Conservation (phyloP, 1,284 basidiomycete genomes). For the Singerocomus inundabilis region DNA sequence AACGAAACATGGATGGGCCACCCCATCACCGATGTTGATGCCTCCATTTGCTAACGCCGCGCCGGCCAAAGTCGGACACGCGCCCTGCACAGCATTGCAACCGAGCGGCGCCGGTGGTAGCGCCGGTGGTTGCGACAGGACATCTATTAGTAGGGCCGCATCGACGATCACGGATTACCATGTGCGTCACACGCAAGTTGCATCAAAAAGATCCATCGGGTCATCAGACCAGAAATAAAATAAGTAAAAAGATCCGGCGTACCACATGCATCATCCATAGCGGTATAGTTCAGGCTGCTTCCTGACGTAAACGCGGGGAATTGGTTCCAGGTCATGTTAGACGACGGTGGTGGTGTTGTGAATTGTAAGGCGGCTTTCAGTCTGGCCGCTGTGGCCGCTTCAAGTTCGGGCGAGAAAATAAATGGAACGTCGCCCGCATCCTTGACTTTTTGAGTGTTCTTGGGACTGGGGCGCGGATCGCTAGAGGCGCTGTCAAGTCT, state of each 20-base stretch:
- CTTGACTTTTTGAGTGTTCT: constrained; percentile 25
- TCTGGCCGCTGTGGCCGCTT: constrained; percentile 30
- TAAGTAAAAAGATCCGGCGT: constrained; percentile 21
- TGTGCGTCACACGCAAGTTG: constrained; percentile 1
- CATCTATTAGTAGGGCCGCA: constrained; percentile 7
- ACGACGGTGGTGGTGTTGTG: constrained; percentile 7
- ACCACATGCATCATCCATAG: constrained; percentile 25
- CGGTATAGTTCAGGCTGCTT: constrained; percentile 14
- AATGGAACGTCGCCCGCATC: constrained; percentile 34
- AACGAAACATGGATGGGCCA: constrained; percentile 14
- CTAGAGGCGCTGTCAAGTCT: constrained; percentile 15
- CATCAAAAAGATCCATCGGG: constrained; percentile 1
- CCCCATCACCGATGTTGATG: constrained; percentile 7
- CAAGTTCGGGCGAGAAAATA: constrained; percentile 33
- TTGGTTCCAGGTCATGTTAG: constrained; percentile 5
- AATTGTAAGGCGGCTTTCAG: constrained; percentile 28
- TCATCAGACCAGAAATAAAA: constrained; percentile 5
- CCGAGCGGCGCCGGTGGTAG: constrained; percentile 5
- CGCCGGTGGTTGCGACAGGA: constrained; percentile 9
- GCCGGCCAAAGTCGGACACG: not conserved
- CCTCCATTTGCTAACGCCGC: constrained; percentile 1
- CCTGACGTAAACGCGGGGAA: constrained; percentile 25
- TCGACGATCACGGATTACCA: constrained; percentile 13
- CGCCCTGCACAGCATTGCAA: constrained; percentile 12
- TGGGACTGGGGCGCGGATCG: constrained; percentile 16